Conservation (phyloP, 225 moss, liverwort and hornwort genomes). For the Bryoerythrophyllum caledonicum region DNA sequence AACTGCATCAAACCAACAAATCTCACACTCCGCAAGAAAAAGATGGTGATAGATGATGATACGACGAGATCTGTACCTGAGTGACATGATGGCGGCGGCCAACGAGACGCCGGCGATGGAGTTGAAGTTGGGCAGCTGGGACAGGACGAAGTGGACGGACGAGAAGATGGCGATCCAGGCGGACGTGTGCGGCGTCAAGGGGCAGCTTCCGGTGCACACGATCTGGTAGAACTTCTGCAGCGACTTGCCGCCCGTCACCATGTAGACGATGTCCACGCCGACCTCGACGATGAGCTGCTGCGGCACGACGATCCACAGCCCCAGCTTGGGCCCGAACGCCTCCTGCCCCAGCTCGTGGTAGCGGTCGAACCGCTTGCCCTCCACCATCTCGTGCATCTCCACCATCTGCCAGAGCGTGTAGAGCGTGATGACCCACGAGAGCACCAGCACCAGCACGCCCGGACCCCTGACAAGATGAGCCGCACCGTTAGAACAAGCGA, state of each 20-base stretch:
- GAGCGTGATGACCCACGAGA: conserved; percentile 69
- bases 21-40: background rate
- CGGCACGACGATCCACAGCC: conserved; percentile 55
- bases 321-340: conserved; percentile 48
- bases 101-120: conserved; percentile 49
- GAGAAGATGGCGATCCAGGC: conserved; percentile 52
- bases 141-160: conserved; percentile 47
- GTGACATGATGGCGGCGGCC: conserved; percentile 57
- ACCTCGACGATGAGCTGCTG: conserved; percentile 58
- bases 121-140: conserved; percentile 60
- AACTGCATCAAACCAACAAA: conserved; percentile 31
- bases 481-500: too few species aligned
- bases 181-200: background rate
- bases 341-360: conserved; percentile 64
- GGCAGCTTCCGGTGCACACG: conserved; percentile 34
- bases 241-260: conserved; percentile 50
- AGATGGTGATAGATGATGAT: too few species aligned
- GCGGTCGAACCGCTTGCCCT: conserved; percentile 53
- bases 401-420: conserved; percentile 91
- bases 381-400: conserved; percentile 74
- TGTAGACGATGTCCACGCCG: conserved; percentile 61
- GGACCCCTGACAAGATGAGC: conserved; percentile 41
- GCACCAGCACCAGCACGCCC: conserved; percentile 44
- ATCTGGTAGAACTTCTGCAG: conserved; percentile 30
- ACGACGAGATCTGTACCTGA: conserved; percentile 24